phyloP scores from a whole-genome alignment of 352 stramenopile species.

The Phytophthora citricola region DNA sequence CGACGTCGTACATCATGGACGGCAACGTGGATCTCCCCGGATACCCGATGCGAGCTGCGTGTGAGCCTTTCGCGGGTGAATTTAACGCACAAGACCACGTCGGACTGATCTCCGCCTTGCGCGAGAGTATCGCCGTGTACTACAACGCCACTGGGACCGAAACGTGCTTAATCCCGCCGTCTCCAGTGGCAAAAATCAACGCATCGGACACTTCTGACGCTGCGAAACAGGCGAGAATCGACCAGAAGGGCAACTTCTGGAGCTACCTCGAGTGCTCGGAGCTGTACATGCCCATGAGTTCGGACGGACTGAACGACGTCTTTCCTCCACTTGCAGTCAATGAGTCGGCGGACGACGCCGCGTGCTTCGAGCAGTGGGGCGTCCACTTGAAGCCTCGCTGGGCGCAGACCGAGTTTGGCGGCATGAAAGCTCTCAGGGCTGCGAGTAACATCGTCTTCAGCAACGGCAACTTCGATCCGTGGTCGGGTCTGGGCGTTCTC shows the following conservation, averaged over 20 bases:
- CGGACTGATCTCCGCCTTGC: constrained; percentile 38
- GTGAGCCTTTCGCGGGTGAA: constrained; percentile 34
- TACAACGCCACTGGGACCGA: constrained; percentile 53
- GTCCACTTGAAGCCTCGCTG: constrained; percentile 54
- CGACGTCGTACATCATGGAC: constrained; percentile 61
- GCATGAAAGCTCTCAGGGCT: constrained; percentile 49
- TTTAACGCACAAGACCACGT: constrained; percentile 28
- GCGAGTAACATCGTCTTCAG: constrained; percentile 77
- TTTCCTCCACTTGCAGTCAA: constrained; percentile 38
- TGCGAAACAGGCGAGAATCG: constrained; percentile 43
- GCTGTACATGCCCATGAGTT: constrained; percentile 55
- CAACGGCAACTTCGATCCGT: constrained; percentile 72
- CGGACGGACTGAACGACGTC: constrained; percentile 48
- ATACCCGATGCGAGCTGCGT: constrained; percentile 48
- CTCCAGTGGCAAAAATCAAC: not conserved
- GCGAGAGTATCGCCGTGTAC: constrained; percentile 50
- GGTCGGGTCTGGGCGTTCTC: constrained; percentile 57
- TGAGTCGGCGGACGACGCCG: constrained; percentile 35
- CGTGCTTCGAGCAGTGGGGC: constrained; percentile 48
- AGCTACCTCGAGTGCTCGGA: constrained; percentile 59
- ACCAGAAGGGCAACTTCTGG: constrained; percentile 50
- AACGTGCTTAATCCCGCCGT: constrained; percentile 39
- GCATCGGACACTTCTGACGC: constrained; percentile 15
- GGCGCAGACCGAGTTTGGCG: constrained; percentile 56
- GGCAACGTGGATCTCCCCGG: constrained; percentile 42